Evolutionary conservation across 2,329 filamentous ascomycete species (phyloP), one percentile per base, ranked within the genome.

Genomic region (Aspergillus caelatus): DNA sequence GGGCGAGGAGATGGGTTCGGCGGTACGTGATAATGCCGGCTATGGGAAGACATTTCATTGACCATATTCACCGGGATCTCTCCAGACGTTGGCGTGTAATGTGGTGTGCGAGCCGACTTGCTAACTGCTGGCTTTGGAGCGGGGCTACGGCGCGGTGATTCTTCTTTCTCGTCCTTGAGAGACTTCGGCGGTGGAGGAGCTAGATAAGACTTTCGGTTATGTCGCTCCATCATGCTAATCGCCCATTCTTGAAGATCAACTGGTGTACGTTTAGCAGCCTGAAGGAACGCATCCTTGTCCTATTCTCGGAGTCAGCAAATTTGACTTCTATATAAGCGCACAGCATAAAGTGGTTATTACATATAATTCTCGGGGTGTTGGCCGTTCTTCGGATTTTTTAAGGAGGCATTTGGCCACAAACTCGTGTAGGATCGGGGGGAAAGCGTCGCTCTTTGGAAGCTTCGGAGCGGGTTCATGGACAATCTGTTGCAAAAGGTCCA

Each of bases 381-480:
- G 95, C 58, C 95, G 88, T 74, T 92, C 88, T 64, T 94, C 91
- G 0, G 95, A 92, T 65, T 91, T 89, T 82, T 99, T 99, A 78
- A 90, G 89, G 68, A 99, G 82, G 80, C 95, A 99, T 78, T 96
- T 97, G 69, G 95, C 93, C 63, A 98, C 94, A 88, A 98, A 97
- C 68, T 98, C 93, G 72, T 98, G 94, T 54, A 99, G 81, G 67
- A 98, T 98, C 32, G 89, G 87, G 0, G 95, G 95, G 84, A 99
- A 99, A 2, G 95, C 95, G 75, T 98, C 95, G 74, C 94, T 97
- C 86, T 97, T 96, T 48, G 95, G 95, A 58, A 99, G 85, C 76
- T 88, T 94, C 1, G 95, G 95, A 4, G 95, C 93, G 4, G 94
- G 93, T 78, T 99, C 95, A 75, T 98, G 91, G 28, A 99, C 95